phyloP scores from a whole-genome alignment of 2,329 filamentous ascomycete species.

The Mycocentrospora acerina region DNA sequence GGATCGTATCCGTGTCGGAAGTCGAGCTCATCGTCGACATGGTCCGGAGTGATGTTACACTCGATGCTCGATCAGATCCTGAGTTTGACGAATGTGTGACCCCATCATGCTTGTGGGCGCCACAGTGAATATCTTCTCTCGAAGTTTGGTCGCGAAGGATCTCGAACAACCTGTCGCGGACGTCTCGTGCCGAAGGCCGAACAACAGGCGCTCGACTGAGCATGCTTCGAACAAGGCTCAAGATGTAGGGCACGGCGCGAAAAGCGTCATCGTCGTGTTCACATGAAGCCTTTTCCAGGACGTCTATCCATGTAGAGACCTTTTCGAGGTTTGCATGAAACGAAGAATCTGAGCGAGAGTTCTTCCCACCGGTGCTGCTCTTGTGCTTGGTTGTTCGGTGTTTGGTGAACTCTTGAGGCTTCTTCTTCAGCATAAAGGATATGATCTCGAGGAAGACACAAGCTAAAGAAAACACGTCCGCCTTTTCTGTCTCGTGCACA shows the following conservation, averaged over 20 bases:
- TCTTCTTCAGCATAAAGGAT: constrained; percentile 68
- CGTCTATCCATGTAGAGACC: constrained; percentile 67
- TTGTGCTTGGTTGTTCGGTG: constrained; percentile 69
- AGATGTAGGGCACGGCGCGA: constrained; percentile 44
- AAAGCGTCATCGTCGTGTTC: constrained; percentile 41
- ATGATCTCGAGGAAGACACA: constrained; percentile 73
- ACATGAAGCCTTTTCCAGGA: constrained; percentile 60
- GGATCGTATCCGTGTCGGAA: constrained; percentile 36
- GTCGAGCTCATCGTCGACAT: constrained; percentile 32
- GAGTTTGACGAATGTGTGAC: constrained; percentile 24
- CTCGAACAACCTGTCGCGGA: constrained; percentile 42
- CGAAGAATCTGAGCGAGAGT: constrained; percentile 66
- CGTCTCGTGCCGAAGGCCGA: constrained; percentile 45
- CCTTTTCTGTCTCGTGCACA: constrained; percentile 45
- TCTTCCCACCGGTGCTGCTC: constrained; percentile 43
- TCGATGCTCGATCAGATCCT: constrained; percentile 31
- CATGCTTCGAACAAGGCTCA: constrained; percentile 47
- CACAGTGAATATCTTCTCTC: constrained; percentile 39
- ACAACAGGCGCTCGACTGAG: constrained; percentile 43
- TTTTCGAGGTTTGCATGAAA: constrained; percentile 72
- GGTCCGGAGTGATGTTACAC: constrained; percentile 28
- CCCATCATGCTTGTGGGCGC: constrained; percentile 34
- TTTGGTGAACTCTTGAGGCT: constrained; percentile 64
- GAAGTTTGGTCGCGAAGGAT: constrained; percentile 33
- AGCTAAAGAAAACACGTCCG: constrained; percentile 72